Evolutionary conservation across 768 basidiomycete genomes (phyloP).

Genomic region (Chalciporus pseudorubinellus): DNA sequence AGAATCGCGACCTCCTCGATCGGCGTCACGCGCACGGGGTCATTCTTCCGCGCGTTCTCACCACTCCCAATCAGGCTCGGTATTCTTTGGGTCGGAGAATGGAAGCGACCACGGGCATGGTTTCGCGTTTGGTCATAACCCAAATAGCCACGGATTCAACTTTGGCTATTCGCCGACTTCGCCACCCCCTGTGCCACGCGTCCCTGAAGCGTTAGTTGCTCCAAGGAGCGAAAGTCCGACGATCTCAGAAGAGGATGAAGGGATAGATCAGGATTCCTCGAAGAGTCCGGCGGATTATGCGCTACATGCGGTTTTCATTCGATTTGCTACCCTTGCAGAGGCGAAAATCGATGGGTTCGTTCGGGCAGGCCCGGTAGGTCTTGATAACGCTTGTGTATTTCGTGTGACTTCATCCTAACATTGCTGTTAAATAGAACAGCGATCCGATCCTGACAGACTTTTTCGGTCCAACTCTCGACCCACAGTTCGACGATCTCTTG

Average conservation of each 20-base stretch:
- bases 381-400: background rate
- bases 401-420: constrained; percentile 2
- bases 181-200: constrained; percentile 77
- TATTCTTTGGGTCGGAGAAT: constrained; percentile 65
- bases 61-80: constrained; percentile 75
- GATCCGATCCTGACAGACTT: constrained; percentile 64
- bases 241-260: constrained; percentile 63
- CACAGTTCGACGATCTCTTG: constrained; percentile 82
- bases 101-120: constrained; percentile 66
- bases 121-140: constrained; percentile 32
- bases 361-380: constrained; percentile 60
- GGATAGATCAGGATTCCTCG: constrained; percentile 58
- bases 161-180: constrained; percentile 41
- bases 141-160: constrained; percentile 19
- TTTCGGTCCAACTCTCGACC: constrained; percentile 72
- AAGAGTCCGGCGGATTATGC: constrained; percentile 88
- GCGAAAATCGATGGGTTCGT: constrained; percentile 76
- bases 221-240: constrained; percentile 51
- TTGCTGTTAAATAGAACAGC: constrained; percentile 47
- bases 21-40: constrained; percentile 48
- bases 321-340: constrained; percentile 79
- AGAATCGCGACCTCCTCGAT: constrained; percentile 35
- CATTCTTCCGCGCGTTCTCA: constrained; percentile 68
- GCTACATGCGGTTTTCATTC: constrained; percentile 82
- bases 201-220: constrained; percentile 60